Percentiles rank a stretch among this genome's conserved stretches.
phyloP scores from a whole-genome alignment of 805 yeast genomes.

The Saccharomycopsis fermentans region DNA sequence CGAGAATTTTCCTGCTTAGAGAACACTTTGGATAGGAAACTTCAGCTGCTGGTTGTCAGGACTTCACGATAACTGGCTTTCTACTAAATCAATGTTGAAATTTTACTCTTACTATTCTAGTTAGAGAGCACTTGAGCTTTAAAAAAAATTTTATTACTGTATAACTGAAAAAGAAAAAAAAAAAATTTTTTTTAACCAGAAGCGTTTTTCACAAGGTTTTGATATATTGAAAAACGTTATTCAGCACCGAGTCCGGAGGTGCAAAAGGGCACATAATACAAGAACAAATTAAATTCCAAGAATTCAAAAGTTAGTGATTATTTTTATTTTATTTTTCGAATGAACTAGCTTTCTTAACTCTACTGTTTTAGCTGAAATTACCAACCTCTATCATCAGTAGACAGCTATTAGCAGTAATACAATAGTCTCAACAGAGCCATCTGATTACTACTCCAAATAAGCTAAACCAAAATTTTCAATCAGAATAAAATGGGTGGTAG shows the following conservation, averaged over 20 bases:
- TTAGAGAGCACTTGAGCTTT: too few relatives aligned
- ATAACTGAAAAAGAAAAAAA: not conserved
- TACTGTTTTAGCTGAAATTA: not conserved
- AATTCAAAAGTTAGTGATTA: not conserved
- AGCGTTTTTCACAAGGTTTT: too few relatives aligned
- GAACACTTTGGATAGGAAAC: not conserved
- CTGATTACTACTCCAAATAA: too few relatives aligned
- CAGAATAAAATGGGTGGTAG: slow-evolving; percentile 16
- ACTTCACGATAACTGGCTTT: not conserved
- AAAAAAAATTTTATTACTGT: not conserved
- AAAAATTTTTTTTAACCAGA: not conserved
- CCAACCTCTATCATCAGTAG: too few relatives aligned
- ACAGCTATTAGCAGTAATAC: too few relatives aligned
- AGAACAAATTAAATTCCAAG: slow-evolving; percentile 1
- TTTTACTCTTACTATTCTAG: not conserved
- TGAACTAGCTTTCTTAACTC: not conserved
- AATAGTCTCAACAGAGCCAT: too few relatives aligned
- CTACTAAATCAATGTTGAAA: not conserved
- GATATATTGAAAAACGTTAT: too few relatives aligned
- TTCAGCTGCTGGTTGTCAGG: too few relatives aligned
- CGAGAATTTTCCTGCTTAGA: not conserved
- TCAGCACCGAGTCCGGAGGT: too few relatives aligned
- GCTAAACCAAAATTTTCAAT: not conserved
- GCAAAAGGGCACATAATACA: not conserved
- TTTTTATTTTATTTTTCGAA: not conserved